These are phyloP conservation scores for Colletotrichum liaoningense DNA, from an alignment of 2,329 filamentous ascomycete species.

Conservation along the genomic window DNA sequence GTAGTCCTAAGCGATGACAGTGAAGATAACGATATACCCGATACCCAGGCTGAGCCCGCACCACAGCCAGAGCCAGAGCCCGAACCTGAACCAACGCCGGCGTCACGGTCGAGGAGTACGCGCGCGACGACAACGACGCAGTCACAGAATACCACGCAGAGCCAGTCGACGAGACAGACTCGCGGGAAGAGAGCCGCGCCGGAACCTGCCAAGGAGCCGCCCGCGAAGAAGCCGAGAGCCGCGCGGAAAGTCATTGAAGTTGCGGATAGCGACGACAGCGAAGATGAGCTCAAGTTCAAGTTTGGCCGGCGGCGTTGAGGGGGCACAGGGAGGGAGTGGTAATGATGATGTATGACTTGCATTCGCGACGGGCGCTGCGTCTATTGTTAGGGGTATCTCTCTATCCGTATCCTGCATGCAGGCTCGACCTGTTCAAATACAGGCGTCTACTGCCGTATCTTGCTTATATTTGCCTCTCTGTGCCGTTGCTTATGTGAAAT, in stretches of 20 bases:
- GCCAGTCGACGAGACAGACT: conserved; percentile 41
- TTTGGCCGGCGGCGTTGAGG: conserved; percentile 62
- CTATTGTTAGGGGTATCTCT: conserved; percentile 47
- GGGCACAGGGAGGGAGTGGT: not conserved
- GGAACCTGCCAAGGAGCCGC: conserved; percentile 43
- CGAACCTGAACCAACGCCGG: conserved; percentile 13
- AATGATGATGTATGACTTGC: conserved; percentile 19
- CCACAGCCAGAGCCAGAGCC: not conserved
- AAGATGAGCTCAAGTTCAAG: conserved; percentile 67
- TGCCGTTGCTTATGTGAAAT: not conserved
- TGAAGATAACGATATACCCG: conserved; percentile 39
- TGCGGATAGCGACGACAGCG: conserved; percentile 60
- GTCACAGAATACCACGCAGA: conserved; percentile 44
- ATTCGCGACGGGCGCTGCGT: conserved; percentile 22
- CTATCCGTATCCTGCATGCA: conserved; percentile 35
- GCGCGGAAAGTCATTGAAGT: conserved; percentile 48
- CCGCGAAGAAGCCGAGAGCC: conserved; percentile 47
- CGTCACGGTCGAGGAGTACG: conserved; percentile 3
- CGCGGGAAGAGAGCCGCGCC: conserved; percentile 49
- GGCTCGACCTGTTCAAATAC: not conserved
- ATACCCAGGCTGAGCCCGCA: conserved; percentile 11
- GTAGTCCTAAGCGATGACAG: conserved; percentile 51
- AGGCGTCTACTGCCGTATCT: not conserved
- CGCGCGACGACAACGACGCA: conserved; percentile 39
- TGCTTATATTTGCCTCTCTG: not conserved